Conservation (phyloP, 148 eudicot genomes). For the Vaccinium darrowii region DNA sequence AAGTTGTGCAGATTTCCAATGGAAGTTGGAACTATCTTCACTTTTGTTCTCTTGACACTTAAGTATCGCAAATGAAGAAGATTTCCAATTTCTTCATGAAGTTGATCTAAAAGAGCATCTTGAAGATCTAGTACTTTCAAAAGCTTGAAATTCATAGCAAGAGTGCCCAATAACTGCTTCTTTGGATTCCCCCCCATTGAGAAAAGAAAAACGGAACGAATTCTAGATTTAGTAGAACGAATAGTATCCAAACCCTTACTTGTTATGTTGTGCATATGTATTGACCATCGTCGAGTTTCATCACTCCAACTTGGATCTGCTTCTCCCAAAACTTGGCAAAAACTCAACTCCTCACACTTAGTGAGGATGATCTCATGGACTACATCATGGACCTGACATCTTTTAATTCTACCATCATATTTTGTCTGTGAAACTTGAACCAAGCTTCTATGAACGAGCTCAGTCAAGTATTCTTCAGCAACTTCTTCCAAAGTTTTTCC, state of each 20-base stretch:
- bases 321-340: background rate
- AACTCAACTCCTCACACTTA: background rate
- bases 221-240: background rate
- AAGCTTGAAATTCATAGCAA: background rate
- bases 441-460: constrained; percentile 1
- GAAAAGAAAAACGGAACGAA: background rate
- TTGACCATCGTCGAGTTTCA: background rate
- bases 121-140: background rate
- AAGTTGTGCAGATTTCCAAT: constrained; percentile 6
- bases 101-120: background rate
- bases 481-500: background rate
- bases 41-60: background rate
- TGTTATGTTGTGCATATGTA: background rate
- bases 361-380: constrained; percentile 2
- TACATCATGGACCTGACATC: background rate
- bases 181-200: background rate
- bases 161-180: background rate
- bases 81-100: background rate
- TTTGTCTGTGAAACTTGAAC: background rate
- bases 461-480: constrained; percentile 7
- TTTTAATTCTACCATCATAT: background rate
- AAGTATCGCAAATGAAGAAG: background rate
- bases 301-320: background rate
- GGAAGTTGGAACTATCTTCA: constrained; percentile 2
- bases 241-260: background rate